Base-by-base conservation (phyloP, 768 basidiomycete species). In the Leccinum fibrillosum region DNA sequence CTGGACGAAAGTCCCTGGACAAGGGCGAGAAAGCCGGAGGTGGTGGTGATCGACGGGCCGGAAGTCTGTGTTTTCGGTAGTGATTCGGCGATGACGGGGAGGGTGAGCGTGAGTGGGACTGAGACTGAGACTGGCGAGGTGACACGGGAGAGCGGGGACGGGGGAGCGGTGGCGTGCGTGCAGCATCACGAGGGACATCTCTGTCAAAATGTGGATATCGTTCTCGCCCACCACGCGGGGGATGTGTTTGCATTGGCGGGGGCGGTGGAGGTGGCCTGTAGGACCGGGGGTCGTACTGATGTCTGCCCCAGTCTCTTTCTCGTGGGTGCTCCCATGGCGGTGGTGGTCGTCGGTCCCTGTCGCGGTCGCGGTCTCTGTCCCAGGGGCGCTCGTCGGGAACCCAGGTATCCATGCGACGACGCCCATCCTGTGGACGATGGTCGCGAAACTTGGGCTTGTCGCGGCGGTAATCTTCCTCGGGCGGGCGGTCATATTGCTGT, bases 391-490 rank as follows among this genome's bases (percentile, higher is more conserved):
- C 68, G 35, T 69, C 66, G 7, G 62, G 62, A 1, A 70, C 59
- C 68, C 69, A 69, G 5, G 58, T 54, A 35, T 69, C 68, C 58
- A 59, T 57, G 39, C 62, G 69, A 25, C 69, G 68, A 21, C 62
- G 68, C 13, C n/a, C 61, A 13, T 68, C 67, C 15, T 56, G 64
- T 17, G 54, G 65, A n/a, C 63, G 62, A 59, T 61, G 55, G 57
- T 61, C 59, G 7, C 71, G 65, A 48, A 55, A 66, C 52, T 57
- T 68, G 37, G 49, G 47, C 52, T 63, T 64, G 54, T 70, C 62
- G 13, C 71, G 72, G 25, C 82, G 70, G 52, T 76, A 61, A 53
- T 82, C 81, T 44, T 82, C 80, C 42, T 82, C 81, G 42, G 72
- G 76, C 11, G 75, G 68, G 49, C 78, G 74, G 52, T 78, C 77